These are phyloP conservation scores for Pyracantha coccinea DNA, from an alignment of 331 rosid genomes.

Conservation along the genomic window DNA sequence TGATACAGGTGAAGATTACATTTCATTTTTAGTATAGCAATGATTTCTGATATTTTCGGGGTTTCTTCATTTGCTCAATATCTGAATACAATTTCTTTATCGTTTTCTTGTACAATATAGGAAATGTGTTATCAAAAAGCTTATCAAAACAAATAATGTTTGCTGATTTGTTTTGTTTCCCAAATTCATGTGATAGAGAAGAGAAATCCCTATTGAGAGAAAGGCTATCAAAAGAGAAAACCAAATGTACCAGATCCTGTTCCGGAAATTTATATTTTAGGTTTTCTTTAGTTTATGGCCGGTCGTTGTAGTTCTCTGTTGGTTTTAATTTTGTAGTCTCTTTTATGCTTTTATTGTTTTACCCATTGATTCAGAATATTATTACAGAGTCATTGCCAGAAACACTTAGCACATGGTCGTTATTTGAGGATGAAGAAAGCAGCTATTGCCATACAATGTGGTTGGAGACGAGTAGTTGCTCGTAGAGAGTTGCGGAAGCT, in stretches of 20 bases:
- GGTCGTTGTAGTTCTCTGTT: neutral
- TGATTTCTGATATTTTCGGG: neutral
- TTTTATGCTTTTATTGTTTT: neutral
- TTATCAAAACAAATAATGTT: neutral
- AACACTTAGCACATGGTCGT: constrained; percentile 19
- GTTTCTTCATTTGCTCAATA: neutral
- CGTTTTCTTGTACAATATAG: neutral
- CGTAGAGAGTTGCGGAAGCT: constrained; percentile 61
- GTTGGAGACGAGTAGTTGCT: constrained; percentile 59
- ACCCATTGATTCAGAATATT: constrained; percentile 6
- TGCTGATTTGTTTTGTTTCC: neutral
- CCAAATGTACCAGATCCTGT: neutral
- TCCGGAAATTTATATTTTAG: neutral
- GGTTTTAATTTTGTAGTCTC: neutral
- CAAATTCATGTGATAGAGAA: neutral
- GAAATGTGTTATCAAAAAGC: neutral
- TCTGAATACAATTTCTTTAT: neutral
- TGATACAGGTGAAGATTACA: constrained; percentile 49
- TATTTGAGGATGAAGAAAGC: constrained; percentile 40
- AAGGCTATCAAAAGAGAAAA: neutral
- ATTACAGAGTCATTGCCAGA: constrained; percentile 50
- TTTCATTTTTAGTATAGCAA: neutral
- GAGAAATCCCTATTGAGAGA: neutral
- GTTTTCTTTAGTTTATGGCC: neutral
- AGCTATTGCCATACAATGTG: constrained; percentile 45